Conservation (phyloP, 345 rosid genomes). For the Ceriops zippeliana region DNA sequence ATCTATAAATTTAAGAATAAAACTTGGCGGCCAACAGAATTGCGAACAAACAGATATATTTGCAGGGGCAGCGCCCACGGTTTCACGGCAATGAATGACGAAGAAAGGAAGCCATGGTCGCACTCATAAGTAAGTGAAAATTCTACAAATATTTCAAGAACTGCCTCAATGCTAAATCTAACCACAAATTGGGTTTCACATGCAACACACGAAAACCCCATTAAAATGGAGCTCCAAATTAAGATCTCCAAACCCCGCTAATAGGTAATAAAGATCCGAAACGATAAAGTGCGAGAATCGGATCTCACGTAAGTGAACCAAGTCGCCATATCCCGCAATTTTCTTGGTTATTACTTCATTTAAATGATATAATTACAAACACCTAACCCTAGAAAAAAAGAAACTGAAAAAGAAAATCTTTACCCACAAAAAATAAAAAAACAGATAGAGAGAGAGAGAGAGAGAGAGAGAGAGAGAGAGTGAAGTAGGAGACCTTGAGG, state of each 20-base stretch:
- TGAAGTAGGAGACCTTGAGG: constrained; percentile 58
- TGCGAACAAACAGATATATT: constrained; percentile 5
- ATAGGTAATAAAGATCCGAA: no score
- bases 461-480: background rate
- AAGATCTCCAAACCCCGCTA: background rate
- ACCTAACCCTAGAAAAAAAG: background rate
- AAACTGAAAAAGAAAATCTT: background rate
- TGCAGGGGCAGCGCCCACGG: background rate
- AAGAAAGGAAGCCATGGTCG: no score
- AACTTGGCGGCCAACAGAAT: background rate
- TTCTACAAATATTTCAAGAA: background rate
- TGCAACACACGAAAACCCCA: background rate
- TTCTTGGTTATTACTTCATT: no score
- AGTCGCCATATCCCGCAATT: no score
- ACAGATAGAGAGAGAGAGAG: background rate
- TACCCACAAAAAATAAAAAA: background rate
- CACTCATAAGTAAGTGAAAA: background rate
- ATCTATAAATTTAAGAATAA: background rate
- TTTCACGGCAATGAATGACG: no score
- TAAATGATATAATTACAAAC: no score
- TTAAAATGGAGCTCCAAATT: background rate
- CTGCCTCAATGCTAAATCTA: no score
- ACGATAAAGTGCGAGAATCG: no score
- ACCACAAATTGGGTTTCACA: background rate
- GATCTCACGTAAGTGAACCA: no score